Evolutionary conservation across 495 filamentous ascomycete genomes (phyloP), one percentile per base, ranked within the genome.

Genomic region (Aspergillus incahuasiensis): DNA sequence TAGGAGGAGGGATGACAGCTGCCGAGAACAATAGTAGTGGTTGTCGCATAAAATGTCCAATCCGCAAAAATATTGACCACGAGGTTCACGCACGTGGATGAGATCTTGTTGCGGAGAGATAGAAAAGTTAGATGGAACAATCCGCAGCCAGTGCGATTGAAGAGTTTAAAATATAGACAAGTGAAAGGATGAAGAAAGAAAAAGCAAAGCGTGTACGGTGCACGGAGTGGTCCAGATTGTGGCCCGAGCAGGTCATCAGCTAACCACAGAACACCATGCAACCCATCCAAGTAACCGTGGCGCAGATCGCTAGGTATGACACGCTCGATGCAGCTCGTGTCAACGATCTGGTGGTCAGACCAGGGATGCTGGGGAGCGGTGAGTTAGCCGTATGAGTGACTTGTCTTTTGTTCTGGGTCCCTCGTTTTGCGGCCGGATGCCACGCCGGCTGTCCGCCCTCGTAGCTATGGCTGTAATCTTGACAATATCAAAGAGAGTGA

Each of bases 111-210:
- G 22, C 20, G 35, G 12, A 39, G 15, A 34, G 13, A 50, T 6
- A 20, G 28, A 20, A 39, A 42, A 13, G 9, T 15, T 15, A 12
- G 28, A 18, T 18, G 15, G 42, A 50, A 50, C 20, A 21, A 34
- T 19, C 20, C 48, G 48, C 48, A 50, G 34, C 34, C 34, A 47
- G 52, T 38, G 52, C 42, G 44, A 43, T 32, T 42, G n/a, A 18
- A 8, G 24, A 48, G 34, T 65, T 55, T 63, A 65, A 66, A 51
- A 62, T 67, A 18, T 67, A 18, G 40, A 48, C 5, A 16, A 58
- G 30, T 38, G 46, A 15, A 21, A 11, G 19, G 45, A 35, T 6
- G 11, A n/a, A 45, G 24, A 42, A 24, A 20, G 41, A 40, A 47
- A 49, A 43, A 45, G 34, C 5, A 50, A 44, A 24, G 21, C 32